A percentile compares a stretch with the other conserved stretches of the same genome.
These are phyloP conservation scores for Euphorbia celastroides DNA, from an alignment of 441 rosid species.

Conservation along the genomic window DNA sequence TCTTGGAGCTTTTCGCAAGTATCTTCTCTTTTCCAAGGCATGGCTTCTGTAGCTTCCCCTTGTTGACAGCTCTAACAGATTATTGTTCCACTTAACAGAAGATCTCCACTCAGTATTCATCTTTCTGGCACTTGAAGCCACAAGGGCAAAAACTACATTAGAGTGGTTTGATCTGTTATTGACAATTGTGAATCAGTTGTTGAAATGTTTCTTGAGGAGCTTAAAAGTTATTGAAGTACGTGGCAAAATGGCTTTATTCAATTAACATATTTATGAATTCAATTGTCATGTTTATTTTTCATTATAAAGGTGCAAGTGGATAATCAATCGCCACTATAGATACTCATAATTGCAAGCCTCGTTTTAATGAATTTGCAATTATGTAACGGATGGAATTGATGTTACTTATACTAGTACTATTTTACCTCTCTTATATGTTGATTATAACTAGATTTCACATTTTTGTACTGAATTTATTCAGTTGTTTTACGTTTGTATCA, in stretches of 20 bases:
- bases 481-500: no score
- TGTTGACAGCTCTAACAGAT: conserved; percentile 22
- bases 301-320: no score
- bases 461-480: no score
- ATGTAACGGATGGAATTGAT: no score
- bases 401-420: no score
- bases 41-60: conserved; percentile 19
- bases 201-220: conserved; percentile 11
- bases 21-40: conserved; percentile 11
- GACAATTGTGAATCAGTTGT: conserved; percentile 20
- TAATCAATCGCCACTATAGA: no score
- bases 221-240: conserved; percentile 24
- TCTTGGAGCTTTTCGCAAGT: conserved; percentile 15
- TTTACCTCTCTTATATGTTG: no score
- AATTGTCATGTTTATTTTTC: no score
- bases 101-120: conserved; percentile 16
- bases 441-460: no score
- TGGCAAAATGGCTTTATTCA: not conserved
- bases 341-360: no score
- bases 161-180: not conserved
- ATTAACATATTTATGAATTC: no score
- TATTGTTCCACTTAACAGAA: not conserved
- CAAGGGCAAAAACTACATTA: conserved; percentile 16
- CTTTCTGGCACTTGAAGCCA: conserved; percentile 17
- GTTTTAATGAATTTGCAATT: no score